Evolutionary conservation across 352 stramenopile genomes (phyloP).

Genomic region (Phytophthora tubulina): DNA sequence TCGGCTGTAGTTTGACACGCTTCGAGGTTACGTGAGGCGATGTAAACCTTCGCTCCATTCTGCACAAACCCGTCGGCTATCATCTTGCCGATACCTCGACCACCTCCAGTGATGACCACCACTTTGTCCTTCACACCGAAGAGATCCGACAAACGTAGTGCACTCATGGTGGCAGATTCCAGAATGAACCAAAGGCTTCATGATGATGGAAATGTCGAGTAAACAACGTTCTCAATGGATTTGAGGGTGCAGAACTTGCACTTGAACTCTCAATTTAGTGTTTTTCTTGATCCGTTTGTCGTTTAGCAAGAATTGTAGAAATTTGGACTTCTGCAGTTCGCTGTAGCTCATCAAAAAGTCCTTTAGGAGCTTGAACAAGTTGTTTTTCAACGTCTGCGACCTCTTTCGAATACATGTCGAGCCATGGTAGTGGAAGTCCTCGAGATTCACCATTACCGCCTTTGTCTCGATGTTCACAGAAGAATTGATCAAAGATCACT

Average conservation of each 20-base stretch:
- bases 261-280: not conserved
- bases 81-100: conserved; percentile 95
- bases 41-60: conserved; percentile 94
- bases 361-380: conserved; percentile 39
- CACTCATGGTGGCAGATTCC: conserved; percentile 8
- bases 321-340: conserved; percentile 63
- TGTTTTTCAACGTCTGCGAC: conserved; percentile 42
- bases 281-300: conserved; percentile 8
- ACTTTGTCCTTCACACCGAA: conserved; percentile 65
- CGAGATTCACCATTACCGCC: not conserved
- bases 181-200: not conserved
- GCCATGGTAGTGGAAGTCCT: conserved; percentile 47
- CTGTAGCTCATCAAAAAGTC: conserved; percentile 68
- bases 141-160: conserved; percentile 24
- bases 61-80: conserved; percentile 94
- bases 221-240: conserved; percentile 8
- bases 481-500: conserved; percentile 62
- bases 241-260: not conserved
- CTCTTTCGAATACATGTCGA: conserved; percentile 63
- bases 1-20: conserved; percentile 82
- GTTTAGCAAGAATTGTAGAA: conserved; percentile 35
- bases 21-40: conserved; percentile 90
- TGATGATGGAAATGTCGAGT: not conserved
- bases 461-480: conserved; percentile 25
- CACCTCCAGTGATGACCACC: conserved; percentile 93